These are phyloP conservation scores for Candida oleophila DNA, from an alignment of 805 yeast genomes.

Conservation along the genomic window DNA sequence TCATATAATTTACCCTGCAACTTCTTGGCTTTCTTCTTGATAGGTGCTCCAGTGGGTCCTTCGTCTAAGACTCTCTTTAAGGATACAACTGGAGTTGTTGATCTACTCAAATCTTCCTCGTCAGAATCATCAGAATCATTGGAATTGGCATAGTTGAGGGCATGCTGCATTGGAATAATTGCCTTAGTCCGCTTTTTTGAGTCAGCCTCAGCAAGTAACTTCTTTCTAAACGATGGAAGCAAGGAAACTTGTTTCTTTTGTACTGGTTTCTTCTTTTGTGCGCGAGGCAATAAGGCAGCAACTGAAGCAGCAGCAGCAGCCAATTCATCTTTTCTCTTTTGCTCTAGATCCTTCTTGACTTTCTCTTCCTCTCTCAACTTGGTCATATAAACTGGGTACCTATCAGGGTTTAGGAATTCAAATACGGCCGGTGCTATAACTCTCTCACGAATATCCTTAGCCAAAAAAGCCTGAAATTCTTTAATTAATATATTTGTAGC, in stretches of 20 bases:
- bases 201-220: constrained; percentile 9
- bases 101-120: constrained; percentile 31
- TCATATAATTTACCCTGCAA: constrained; percentile 31
- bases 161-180: constrained; percentile 54
- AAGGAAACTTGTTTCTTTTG: constrained; percentile 10
- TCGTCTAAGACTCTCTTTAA: constrained; percentile 28
- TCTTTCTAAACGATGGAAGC: constrained; percentile 37
- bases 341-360: neutral
- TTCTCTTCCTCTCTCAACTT: constrained; percentile 31
- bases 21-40: constrained; percentile 18
- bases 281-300: constrained; percentile 25
- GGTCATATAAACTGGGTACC: constrained; percentile 49
- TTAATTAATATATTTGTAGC: constrained; percentile 57
- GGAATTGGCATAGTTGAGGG: constrained; percentile 44
- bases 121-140: constrained; percentile 33
- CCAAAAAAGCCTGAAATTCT: constrained; percentile 62
- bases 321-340: constrained; percentile 7
- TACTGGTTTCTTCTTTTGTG: constrained; percentile 14
- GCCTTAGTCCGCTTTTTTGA: constrained; percentile 24
- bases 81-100: constrained; percentile 32
- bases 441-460: constrained; percentile 73
- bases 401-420: constrained; percentile 56
- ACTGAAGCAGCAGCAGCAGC: constrained; percentile 15
- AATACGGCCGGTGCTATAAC: constrained; percentile 68
- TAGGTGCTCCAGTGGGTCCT: constrained; percentile 11